Conservation (phyloP, 805 yeast genomes). For the Priceomyces melissophilus region DNA sequence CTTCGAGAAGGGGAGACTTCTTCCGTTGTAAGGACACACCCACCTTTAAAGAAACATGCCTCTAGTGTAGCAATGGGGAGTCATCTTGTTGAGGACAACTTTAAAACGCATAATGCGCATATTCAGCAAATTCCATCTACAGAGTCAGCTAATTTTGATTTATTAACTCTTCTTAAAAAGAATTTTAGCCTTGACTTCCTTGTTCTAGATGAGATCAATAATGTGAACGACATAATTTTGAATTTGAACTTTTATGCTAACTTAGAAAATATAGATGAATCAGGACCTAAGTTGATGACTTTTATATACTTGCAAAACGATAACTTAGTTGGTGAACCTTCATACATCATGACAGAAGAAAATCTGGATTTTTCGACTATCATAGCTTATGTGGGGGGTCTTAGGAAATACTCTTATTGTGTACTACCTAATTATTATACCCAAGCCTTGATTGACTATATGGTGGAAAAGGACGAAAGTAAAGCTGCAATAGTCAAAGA, state of each 20-base stretch:
- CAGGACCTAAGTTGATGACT: constrained; percentile 14
- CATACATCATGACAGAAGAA: constrained; percentile 27
- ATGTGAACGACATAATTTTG: constrained; percentile 29
- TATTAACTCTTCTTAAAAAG: constrained; percentile 29
- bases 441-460: constrained; percentile 13
- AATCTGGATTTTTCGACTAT: constrained; percentile 25
- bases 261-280: constrained; percentile 17
- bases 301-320: constrained; percentile 21
- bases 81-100: not conserved
- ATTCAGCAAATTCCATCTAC: constrained; percentile 10
- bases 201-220: constrained; percentile 31
- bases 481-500: constrained; percentile 6
- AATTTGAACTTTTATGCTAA: constrained; percentile 33
- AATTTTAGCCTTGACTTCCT: constrained; percentile 33
- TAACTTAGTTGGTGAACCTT: constrained; percentile 21
- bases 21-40: not conserved
- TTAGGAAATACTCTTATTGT: constrained; percentile 38
- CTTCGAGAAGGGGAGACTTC: not conserved
- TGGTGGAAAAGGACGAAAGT: constrained; percentile 8
- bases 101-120: not conserved
- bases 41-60: not conserved
- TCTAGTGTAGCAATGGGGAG: constrained; percentile 1
- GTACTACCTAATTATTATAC: constrained; percentile 29
- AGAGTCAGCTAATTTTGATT: constrained; percentile 26
- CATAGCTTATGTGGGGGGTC: constrained; percentile 38